phyloP scores from a whole-genome alignment of 2,329 filamentous ascomycete species.

The Aspergillus brasiliensis region DNA sequence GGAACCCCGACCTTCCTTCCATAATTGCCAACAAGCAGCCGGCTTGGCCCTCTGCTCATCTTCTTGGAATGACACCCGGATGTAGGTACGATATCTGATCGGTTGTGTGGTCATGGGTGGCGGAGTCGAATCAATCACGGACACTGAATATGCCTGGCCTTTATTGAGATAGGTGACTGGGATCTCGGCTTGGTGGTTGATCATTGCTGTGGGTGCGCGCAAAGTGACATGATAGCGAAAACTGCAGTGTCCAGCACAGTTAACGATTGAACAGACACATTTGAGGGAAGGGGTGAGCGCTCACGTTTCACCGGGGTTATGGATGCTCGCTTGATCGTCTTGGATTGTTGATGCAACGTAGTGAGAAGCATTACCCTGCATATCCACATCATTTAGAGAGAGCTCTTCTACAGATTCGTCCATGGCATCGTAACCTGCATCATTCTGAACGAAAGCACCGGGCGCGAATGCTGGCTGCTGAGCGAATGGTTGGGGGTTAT shows the following conservation, averaged over 20 bases:
- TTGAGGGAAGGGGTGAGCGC: slow-evolving; percentile 16
- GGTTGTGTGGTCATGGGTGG: slow-evolving; percentile 60
- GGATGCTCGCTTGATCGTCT: slow-evolving; percentile 29
- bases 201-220: slow-evolving; percentile 95
- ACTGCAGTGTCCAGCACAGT: slow-evolving; percentile 37
- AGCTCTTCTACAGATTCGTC: slow-evolving; percentile 67
- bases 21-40: slow-evolving; percentile 81
- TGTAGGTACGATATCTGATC: slow-evolving; percentile 80
- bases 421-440: slow-evolving; percentile 78
- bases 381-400: slow-evolving; percentile 59
- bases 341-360: slow-evolving; percentile 32
- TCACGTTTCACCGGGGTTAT: slow-evolving; percentile 56
- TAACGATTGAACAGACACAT: slow-evolving; percentile 13
- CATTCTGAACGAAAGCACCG: slow-evolving; percentile 77
- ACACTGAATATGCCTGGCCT: slow-evolving; percentile 88
- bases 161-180: slow-evolving; percentile 99
- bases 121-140: slow-evolving; percentile 75
- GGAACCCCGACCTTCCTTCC: slow-evolving; percentile 95
- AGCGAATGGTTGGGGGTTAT: slow-evolving; percentile 71
- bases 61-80: slow-evolving; percentile 96
- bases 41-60: slow-evolving; percentile 87
- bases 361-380: slow-evolving; percentile 58
- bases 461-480: slow-evolving; percentile 68
- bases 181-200: slow-evolving; percentile 80
- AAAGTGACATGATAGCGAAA: slow-evolving; percentile 90